Conservation (phyloP, 2,329 filamentous ascomycete species). For the Fusarium continuum region DNA sequence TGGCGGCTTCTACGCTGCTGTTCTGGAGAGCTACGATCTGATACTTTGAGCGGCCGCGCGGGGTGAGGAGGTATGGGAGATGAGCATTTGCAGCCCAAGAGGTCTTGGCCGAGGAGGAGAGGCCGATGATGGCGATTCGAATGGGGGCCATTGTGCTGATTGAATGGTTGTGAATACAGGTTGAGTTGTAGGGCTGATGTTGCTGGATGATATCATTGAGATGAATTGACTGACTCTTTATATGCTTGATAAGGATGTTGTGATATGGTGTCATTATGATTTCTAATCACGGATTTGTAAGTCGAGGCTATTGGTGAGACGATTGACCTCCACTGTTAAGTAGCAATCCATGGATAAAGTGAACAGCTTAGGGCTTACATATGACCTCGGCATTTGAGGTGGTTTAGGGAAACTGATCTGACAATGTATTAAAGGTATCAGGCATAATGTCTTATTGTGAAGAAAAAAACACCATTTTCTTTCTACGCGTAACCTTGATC, state of each 20-base stretch:
- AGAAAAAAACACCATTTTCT: too few species aligned
- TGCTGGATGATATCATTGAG: too few species aligned
- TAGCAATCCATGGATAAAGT: neutral
- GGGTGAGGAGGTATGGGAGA: slow-evolving; percentile 66
- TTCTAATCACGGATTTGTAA: slow-evolving; percentile 24
- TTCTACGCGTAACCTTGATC: too few species aligned
- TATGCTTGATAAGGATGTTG: neutral
- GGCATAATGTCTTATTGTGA: too few species aligned
- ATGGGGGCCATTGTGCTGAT: slow-evolving; percentile 56
- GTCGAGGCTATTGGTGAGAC: neutral
- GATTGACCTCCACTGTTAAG: neutral
- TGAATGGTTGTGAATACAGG: accelerated
- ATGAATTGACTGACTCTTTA: neutral
- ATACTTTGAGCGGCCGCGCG: slow-evolving; percentile 54
- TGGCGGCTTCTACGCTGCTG: slow-evolving; percentile 56
- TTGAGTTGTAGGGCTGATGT: neutral
- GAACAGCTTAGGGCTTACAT: neutral
- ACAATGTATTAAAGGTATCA: too few species aligned
- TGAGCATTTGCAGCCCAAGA: slow-evolving; percentile 66
- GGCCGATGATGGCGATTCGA: slow-evolving; percentile 65
- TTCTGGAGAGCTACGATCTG: slow-evolving; percentile 63
- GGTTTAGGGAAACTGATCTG: too few species aligned
- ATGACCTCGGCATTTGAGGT: neutral
- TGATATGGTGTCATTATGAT: slow-evolving; percentile 3
- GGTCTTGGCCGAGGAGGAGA: slow-evolving; percentile 60